These are phyloP conservation scores for Aspergillus neotritici DNA, from an alignment of 2,329 filamentous ascomycete species.

Conservation along the genomic window DNA sequence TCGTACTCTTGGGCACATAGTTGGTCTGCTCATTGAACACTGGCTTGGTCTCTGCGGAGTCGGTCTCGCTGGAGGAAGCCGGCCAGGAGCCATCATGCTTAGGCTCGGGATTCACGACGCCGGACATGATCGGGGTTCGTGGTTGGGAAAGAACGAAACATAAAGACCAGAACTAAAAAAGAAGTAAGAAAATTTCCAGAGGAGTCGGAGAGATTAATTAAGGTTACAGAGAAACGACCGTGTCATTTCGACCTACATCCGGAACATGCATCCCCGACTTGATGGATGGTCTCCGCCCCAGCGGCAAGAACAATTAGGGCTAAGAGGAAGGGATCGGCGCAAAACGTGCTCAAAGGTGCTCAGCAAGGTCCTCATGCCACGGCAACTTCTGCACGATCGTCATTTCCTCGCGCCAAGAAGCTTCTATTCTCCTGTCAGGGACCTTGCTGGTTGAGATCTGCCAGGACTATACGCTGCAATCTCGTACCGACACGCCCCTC, in stretches of 20 bases:
- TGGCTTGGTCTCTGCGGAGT: conserved; percentile 5
- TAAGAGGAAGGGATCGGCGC: conserved; percentile 9
- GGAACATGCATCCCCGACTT: not conserved
- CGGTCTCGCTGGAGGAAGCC: too few relatives aligned
- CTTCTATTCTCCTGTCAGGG: not conserved
- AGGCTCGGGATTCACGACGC: not conserved
- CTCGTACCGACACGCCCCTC: too few relatives aligned
- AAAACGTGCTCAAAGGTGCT: conserved; percentile 28
- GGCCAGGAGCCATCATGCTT: conserved; percentile 1
- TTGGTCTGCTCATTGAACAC: conserved; percentile 53
- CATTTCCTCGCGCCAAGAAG: not conserved
- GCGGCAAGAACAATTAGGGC: conserved; percentile 4
- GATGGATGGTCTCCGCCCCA: too few relatives aligned
- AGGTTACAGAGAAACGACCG: too few relatives aligned
- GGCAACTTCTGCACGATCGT: too few relatives aligned
- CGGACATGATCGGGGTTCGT: conserved; percentile 1
- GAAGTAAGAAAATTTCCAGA: too few relatives aligned
- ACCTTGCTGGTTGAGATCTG: conserved; percentile 2
- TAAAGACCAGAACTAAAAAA: conserved; percentile 1
- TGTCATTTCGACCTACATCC: too few relatives aligned
- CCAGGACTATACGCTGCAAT: too few relatives aligned
- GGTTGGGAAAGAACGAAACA: not conserved
- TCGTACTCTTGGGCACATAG: conserved; percentile 48
- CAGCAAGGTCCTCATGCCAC: conserved; percentile 20
- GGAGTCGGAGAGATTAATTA: too few relatives aligned